These are phyloP conservation scores for Peltaster fructicola DNA, from an alignment of 2,329 filamentous ascomycete genomes.

Conservation along the genomic window DNA sequence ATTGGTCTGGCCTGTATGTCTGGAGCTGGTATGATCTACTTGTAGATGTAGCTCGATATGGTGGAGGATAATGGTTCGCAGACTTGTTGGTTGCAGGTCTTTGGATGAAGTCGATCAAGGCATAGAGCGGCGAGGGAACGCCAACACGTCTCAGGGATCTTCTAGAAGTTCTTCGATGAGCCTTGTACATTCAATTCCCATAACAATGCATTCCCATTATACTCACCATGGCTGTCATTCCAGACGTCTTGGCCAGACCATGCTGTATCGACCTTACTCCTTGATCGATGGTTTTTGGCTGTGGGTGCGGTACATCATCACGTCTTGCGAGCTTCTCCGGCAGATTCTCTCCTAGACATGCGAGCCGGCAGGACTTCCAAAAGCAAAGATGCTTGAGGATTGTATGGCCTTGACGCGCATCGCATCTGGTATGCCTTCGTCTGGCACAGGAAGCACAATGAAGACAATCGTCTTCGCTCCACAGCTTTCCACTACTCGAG, in stretches of 20 bases:
- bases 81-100: conserved; percentile 6
- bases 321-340: neutral
- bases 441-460: conserved; percentile 10
- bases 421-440: conserved; percentile 9
- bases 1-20: conserved; percentile 7
- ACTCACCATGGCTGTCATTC: neutral
- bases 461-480: conserved; percentile 16
- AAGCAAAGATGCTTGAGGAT: conserved; percentile 9
- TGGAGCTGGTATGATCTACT: conserved; percentile 8
- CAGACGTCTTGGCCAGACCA: too few relatives aligned
- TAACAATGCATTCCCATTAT: neutral
- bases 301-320: too few relatives aligned
- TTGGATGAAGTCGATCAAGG: neutral
- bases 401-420: conserved; percentile 11
- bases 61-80: conserved; percentile 12
- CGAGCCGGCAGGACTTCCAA: conserved; percentile 10
- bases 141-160: too few relatives aligned
- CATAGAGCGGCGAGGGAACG: too few relatives aligned
- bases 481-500: conserved; percentile 11
- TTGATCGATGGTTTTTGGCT: too few relatives aligned
- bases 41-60: conserved; percentile 7
- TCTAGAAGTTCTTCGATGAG: neutral
- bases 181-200: neutral
- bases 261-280: conserved; percentile 1
- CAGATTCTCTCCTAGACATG: conserved; percentile 15